Base-by-base conservation (phyloP, 805 yeast genomes). In the Kluyveromyces wickerhamii region DNA sequence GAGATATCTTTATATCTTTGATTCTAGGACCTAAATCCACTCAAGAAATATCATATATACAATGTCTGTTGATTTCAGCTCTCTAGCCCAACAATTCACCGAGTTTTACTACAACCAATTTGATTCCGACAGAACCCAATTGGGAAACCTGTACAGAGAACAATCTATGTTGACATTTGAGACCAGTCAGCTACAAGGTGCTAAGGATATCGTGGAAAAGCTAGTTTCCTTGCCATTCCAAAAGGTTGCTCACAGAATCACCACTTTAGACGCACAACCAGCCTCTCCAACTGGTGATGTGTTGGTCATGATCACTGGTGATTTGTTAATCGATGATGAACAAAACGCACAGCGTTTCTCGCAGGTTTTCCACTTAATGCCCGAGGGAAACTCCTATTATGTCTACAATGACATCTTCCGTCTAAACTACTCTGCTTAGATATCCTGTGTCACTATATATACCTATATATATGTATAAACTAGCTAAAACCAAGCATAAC, bases 161-260 rank as follows among this genome's bases (percentile, higher is more conserved):
- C 88, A 84, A 60, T 87, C 96, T 19, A 92, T 92, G 99, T 71
- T 92, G 65, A 92, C 98, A 31, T 92, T 92, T 53, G 98, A 92
- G 67, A 79, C 88, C 36, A 70, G 87, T 40, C 96, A 89, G 70
- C 71, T 83, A 47, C 98, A 89, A 69, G 98, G 99, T 48, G 84
- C 94, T 39, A 79, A 80, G 67, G 80, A 70, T 52, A 92, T 92
- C 54, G 87, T 92, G 44, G 97, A 92, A 67, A 89, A 92, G 62
- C 74, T 92, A 47, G 78, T 76, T 40, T 74, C 87, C 24, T 72
- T 92, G 52, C 96, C 96, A 34, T 92, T 92, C 72, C 80, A 74
- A 59, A 87, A 87, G 65, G 96, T 92, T 38, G 80, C 75, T 33
- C 99, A 92, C 69, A 74, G 94, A 67, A 81, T 92, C 57, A 79